A percentile compares a stretch with the other conserved stretches of the same genome.
Evolutionary conservation across 2,329 filamentous ascomycete genomes (phyloP).

Genomic region (Aspergillus felis): DNA sequence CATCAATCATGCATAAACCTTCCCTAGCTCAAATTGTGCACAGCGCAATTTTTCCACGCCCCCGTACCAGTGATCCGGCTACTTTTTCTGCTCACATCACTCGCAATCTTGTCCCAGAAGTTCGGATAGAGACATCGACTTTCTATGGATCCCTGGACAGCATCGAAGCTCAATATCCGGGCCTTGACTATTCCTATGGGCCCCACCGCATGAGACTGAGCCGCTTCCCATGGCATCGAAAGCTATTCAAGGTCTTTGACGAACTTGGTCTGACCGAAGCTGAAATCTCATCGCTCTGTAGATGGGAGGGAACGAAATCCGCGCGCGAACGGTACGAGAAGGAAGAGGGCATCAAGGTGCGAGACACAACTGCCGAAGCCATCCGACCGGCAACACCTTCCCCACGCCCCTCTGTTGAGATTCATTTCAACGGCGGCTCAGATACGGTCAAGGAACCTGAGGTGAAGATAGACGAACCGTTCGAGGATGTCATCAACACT

Average conservation of each 20-base stretch:
- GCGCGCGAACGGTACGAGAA: conserved; percentile 44
- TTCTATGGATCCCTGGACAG: conserved; percentile 64
- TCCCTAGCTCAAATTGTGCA: conserved; percentile 57
- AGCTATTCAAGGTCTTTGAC: conserved; percentile 60
- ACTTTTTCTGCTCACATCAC: conserved; percentile 58
- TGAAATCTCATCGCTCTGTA: conserved; percentile 60
- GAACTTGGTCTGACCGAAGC: conserved; percentile 53
- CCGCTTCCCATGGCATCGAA: conserved; percentile 58
- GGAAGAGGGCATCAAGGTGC: conserved; percentile 57
- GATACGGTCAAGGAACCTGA: conserved; percentile 22
- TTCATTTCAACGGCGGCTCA: conserved; percentile 29
- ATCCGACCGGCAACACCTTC: conserved; percentile 49
- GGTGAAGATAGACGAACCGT: conserved; percentile 17
- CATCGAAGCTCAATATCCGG: conserved; percentile 63
- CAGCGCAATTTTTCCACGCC: conserved; percentile 55
- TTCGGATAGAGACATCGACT: conserved; percentile 59
- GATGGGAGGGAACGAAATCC: conserved; percentile 53
- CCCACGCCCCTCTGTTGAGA: conserved; percentile 27
- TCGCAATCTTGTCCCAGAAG: conserved; percentile 61
- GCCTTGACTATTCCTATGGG: conserved; percentile 59
- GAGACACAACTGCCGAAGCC: conserved; percentile 59
- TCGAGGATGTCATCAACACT: conserved; percentile 20
- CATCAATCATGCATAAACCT: conserved; percentile 55
- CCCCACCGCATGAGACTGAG: conserved; percentile 61
- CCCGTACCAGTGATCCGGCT: conserved; percentile 53